Conservation (phyloP, 805 yeast species). For the Candida khao-thaluensis region DNA sequence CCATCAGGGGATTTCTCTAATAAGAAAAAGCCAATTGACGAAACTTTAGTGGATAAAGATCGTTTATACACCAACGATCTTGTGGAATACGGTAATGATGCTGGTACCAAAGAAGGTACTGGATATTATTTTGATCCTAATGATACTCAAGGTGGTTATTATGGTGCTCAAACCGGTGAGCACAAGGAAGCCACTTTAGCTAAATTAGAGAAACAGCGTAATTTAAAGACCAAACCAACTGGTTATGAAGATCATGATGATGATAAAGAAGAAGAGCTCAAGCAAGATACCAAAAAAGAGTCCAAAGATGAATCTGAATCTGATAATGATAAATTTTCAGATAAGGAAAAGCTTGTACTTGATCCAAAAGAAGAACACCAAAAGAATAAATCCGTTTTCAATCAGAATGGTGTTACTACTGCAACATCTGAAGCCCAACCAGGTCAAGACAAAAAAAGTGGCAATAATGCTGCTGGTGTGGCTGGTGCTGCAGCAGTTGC, state of each 20-base stretch:
- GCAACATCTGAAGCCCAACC: conserved; percentile 15
- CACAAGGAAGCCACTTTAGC: conserved; percentile 15
- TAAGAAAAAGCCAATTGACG: conserved; percentile 31
- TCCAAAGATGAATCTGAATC: too few relatives aligned
- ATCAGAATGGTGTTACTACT: conserved; percentile 24
- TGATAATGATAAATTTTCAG: background rate
- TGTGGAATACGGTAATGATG: conserved; percentile 31
- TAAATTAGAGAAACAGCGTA: conserved; percentile 12
- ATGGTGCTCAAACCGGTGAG: conserved; percentile 7
- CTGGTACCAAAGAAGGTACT: conserved; percentile 25
- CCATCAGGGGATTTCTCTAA: conserved; percentile 35
- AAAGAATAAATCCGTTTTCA: conserved; percentile 34
- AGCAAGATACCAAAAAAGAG: too few relatives aligned
- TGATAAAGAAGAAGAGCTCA: conserved; percentile 7
- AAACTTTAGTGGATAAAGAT: conserved; percentile 15
- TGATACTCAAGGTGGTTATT: conserved; percentile 36
- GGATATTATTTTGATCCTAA: conserved; percentile 35
- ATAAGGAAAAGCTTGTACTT: conserved; percentile 6
- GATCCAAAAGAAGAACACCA: conserved; percentile 26
- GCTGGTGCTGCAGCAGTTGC: conserved; percentile 18
- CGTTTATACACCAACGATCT: conserved; percentile 20
- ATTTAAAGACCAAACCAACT: conserved; percentile 18
- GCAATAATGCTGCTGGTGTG: conserved; percentile 8
- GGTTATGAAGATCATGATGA: conserved; percentile 14
- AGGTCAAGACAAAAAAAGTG: background rate